Base-by-base conservation (phyloP, 2,329 filamentous ascomycete species). In the Esteya vermicola region DNA sequence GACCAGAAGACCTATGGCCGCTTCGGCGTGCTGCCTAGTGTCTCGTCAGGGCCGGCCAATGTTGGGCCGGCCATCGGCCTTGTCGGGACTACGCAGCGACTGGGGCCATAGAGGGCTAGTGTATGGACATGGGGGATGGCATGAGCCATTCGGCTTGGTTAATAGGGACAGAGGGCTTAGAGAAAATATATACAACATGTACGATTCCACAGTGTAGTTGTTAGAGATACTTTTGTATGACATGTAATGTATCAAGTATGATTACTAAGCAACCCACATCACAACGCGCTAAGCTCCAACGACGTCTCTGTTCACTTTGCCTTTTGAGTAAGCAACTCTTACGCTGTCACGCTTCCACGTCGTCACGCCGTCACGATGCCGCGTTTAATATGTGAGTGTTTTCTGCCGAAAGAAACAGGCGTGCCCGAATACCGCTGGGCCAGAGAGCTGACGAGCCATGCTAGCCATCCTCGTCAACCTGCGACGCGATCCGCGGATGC, bases 1-100 rank as follows among this genome's bases (percentile, higher is more conserved):
- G 89, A 96, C 54, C 88, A 94, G 60, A 95, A 94, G 68, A 94
- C 85, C 6, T 94, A 89, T 53, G 89, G 89, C 8, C 72, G 89
- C 39, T 95, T 93, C 52, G 89, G 89, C 2, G 82, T 95, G 13
- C 64, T 96, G 42, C 89, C 88, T 3, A 53, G 53, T 31, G 40
- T 41, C 7, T 55, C 58, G 40, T 25, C 33, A 7, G 54, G 59
- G 4, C 32, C 38, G 16, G 51, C 58, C 27, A 52, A 54, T 34
- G 54, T 61, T 7, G 61, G 64, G 46, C 57, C 68, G 14, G 64
- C 69, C 1, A 64, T 81, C 49, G 76, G 75, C 40, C 71, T 82
- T 43, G 64, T 82, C 33, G 75, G 72, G 16, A 70, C 65, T 37
- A 70, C 69, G 20, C 81, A 85, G 56, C 70, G 82, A 47, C 61